These are phyloP conservation scores for Avena atlantica DNA, from an alignment of 176 grass and related monocot genomes.

Conservation along the genomic window DNA sequence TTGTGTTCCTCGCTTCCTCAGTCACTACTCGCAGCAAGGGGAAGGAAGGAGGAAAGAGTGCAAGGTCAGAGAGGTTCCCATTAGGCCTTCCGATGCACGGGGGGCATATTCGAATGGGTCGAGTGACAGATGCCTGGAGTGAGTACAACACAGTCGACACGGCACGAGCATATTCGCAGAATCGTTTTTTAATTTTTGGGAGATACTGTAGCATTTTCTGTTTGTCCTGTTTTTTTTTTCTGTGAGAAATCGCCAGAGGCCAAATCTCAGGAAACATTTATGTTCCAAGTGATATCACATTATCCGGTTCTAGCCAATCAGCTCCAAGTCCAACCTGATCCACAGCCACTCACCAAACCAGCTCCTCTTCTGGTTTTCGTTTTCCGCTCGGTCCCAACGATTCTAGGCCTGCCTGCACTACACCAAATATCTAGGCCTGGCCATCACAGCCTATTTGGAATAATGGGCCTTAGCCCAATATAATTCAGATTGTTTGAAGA, in stretches of 20 bases:
- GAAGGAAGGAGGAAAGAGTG: background rate
- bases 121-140: background rate
- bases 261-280: background rate
- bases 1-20: background rate
- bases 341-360: background rate
- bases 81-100: background rate
- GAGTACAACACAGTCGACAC: background rate
- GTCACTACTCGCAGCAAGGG: background rate
- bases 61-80: background rate
- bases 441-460: too few species aligned
- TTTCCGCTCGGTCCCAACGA: background rate
- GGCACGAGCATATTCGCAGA: conserved; percentile 7
- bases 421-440: background rate
- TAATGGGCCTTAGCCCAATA: too few species aligned
- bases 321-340: background rate
- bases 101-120: conserved; percentile 1
- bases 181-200: background rate
- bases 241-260: background rate
- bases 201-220: background rate
- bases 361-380: background rate
- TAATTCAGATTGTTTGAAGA: too few species aligned
- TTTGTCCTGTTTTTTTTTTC: background rate
- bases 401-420: background rate
- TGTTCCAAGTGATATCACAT: conserved; percentile 1
- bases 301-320: conserved; percentile 34